phyloP scores from a whole-genome alignment of 352 stramenopile genomes.

The Pythium pyrilobum region DNA sequence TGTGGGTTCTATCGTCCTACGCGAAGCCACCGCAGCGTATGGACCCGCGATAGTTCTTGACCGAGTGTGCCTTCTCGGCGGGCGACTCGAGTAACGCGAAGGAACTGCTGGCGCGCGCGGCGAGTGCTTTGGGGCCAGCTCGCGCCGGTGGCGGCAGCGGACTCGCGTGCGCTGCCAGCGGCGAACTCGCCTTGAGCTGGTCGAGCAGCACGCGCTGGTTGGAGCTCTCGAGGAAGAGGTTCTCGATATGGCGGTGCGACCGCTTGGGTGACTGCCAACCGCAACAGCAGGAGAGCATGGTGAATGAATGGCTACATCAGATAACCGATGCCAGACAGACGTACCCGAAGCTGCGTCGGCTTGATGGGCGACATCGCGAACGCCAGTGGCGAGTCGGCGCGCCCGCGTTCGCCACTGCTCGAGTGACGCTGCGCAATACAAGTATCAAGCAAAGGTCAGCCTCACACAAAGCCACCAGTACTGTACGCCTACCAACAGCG shows the following conservation, averaged over 20 bases:
- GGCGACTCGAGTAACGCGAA: conserved; percentile 2
- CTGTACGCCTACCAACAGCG: too few species aligned
- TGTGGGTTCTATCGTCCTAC: too few species aligned
- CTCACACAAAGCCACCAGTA: not conserved
- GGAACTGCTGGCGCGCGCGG: not conserved
- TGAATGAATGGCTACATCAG: too few species aligned
- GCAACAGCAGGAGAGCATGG: too few species aligned
- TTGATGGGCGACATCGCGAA: conserved; percentile 51
- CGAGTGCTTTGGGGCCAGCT: not conserved
- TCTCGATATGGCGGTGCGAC: conserved; percentile 29
- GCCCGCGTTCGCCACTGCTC: not conserved
- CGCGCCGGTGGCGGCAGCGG: not conserved
- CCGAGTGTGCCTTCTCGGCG: conserved; percentile 1
- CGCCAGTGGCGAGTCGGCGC: conserved; percentile 11
- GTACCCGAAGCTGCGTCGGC: conserved; percentile 20
- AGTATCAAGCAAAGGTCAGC: too few species aligned
- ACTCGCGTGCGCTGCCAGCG: not conserved
- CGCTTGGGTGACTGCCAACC: conserved; percentile 13
- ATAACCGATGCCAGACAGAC: too few species aligned
- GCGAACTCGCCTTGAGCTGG: conserved; percentile 42
- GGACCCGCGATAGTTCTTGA: conserved; percentile 17
- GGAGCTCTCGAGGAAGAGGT: conserved; percentile 40
- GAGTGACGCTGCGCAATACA: not conserved
- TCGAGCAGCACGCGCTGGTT: conserved; percentile 43
- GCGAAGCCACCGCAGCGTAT: conserved; percentile 21